Base-by-base conservation (phyloP, 805 yeast genomes). In the Candida easanensis region DNA sequence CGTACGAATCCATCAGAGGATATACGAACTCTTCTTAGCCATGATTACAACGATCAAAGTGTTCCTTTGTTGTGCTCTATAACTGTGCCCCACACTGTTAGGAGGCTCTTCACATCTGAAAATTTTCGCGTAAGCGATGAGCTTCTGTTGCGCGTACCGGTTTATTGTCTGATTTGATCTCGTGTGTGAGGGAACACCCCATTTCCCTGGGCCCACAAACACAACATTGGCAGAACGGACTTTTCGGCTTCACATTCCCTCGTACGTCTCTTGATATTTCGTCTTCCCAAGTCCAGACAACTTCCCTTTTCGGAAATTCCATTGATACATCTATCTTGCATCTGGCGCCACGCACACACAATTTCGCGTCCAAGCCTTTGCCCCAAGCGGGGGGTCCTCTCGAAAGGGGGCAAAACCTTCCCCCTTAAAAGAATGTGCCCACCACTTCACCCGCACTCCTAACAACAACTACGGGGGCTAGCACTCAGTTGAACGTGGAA, bases 11-110 rank as follows among this genome's bases (percentile, higher is more conserved):
- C n/a, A n/a, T n/a, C n/a, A n/a, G n/a, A n/a, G n/a, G n/a, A n/a
- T 15, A 13, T 14, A 44, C 62, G 5, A 38, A 58, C 61, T 42
- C 30, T 58, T 58, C 39, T 57, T 58, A 11, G 61, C 62, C 62
- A 58, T 58, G 8, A 19, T 44, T 5, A 9, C 6, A 13, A 14
- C 16, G 16, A 14, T 6, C 21, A 17, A n/a, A 16, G 16, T 11
- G 21, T 14, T 17, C 9, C 15, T 14, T 33, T n/a, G n/a, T 18
- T 13, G 13, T 14, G 22, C 26, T 21, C 5, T 5, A 15, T 9
- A 4, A 20, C 26, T 14, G n/a, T 14, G n/a, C 27, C 18, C 19
- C 19, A 17, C 14, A 27, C 7, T 23, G n/a, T 18, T 23, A 19
- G 30, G 32, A 40, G 21, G 19, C 7, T n/a, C 20, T 18, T 22